Conservation (phyloP, 805 yeast genomes). For the Candida broadrunensis region DNA sequence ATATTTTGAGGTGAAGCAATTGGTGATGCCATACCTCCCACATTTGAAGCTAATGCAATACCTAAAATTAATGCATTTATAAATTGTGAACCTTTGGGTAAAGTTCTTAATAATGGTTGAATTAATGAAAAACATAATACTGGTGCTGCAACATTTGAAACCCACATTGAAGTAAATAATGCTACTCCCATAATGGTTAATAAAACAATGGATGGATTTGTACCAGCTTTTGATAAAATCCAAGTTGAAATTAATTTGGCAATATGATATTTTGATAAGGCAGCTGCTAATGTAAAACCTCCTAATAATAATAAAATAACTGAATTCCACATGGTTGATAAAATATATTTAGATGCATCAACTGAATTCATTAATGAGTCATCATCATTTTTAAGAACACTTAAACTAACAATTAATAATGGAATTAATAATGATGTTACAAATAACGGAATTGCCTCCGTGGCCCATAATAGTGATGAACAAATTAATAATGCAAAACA, state of each 20-base stretch:
- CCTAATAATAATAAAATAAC: slow-evolving; percentile 50
- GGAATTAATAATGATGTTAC: slow-evolving; percentile 87
- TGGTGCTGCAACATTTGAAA: slow-evolving; percentile 56
- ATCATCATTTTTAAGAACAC: slow-evolving; percentile 59
- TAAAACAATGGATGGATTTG: slow-evolving; percentile 46
- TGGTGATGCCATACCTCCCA: slow-evolving; percentile 57
- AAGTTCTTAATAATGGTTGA: slow-evolving; percentile 45
- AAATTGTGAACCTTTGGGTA: slow-evolving; percentile 40
- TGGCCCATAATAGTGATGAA: slow-evolving; percentile 91
- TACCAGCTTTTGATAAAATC: slow-evolving; percentile 49
- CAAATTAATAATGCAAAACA: slow-evolving; percentile 78
- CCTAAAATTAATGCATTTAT: slow-evolving; percentile 42
- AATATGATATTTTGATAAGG: slow-evolving; percentile 50
- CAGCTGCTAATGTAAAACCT: slow-evolving; percentile 55
- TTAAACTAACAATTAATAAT: slow-evolving; percentile 67
- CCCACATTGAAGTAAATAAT: slow-evolving; percentile 55
- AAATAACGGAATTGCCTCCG: slow-evolving; percentile 89
- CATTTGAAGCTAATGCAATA: slow-evolving; percentile 50
- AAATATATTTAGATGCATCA: slow-evolving; percentile 42
- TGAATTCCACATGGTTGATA: slow-evolving; percentile 52
- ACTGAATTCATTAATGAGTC: slow-evolving; percentile 43
- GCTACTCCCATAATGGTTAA: slow-evolving; percentile 51
- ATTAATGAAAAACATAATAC: slow-evolving; percentile 51
- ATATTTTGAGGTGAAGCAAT: slow-evolving; percentile 56
- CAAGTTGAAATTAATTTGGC: slow-evolving; percentile 49